These are phyloP conservation scores for Davidsoniella eucalypti DNA, from an alignment of 2,329 filamentous ascomycete species.

Conservation along the genomic window DNA sequence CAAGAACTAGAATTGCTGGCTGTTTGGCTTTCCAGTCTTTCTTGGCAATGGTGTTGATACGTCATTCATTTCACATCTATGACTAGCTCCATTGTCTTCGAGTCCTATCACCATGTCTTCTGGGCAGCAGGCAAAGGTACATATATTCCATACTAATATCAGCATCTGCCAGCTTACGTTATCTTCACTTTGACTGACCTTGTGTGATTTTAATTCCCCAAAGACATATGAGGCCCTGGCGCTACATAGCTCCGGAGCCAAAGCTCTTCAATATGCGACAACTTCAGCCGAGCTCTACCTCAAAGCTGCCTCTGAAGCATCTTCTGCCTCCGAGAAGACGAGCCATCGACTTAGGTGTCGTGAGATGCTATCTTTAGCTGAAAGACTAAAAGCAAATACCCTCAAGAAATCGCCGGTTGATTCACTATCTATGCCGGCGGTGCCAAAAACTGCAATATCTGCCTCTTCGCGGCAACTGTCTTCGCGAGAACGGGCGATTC, in stretches of 20 bases:
- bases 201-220: neutral
- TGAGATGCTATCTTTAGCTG: constrained; percentile 53
- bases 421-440: neutral
- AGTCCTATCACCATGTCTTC: too few relatives aligned
- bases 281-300: constrained; percentile 67
- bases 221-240: constrained; percentile 25
- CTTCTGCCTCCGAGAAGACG: constrained; percentile 44
- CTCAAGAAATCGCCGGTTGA: neutral
- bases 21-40: too few relatives aligned
- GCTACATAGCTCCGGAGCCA: constrained; percentile 23
- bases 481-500: constrained; percentile 56
- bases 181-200: too few relatives aligned
- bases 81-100: too few relatives aligned
- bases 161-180: too few relatives aligned
- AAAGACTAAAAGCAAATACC: constrained; percentile 47
- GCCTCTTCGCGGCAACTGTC: constrained; percentile 38
- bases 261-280: constrained; percentile 61
- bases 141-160: too few relatives aligned
- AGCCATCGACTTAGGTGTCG: constrained; percentile 53
- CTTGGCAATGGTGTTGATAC: too few relatives aligned
- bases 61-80: too few relatives aligned
- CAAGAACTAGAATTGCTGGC: too few relatives aligned
- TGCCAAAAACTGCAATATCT: neutral
- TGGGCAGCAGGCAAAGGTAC: neutral
- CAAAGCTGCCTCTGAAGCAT: constrained; percentile 49